Base-by-base conservation (phyloP, 495 filamentous ascomycete species). In the Umbilicaria muhlenbergii region DNA sequence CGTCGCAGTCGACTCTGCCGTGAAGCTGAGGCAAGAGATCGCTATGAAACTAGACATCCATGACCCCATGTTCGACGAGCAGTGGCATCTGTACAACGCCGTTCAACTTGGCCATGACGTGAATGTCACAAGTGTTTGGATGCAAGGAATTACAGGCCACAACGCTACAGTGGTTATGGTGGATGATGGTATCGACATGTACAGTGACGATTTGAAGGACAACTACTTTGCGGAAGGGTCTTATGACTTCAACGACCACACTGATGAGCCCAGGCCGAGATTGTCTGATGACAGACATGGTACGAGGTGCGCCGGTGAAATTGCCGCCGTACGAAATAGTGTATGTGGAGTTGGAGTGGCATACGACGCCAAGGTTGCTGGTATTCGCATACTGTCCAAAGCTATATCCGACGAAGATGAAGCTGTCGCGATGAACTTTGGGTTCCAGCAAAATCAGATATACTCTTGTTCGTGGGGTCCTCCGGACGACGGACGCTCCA, bases 391-490 rank as follows among this genome's bases (percentile, higher is more conserved):
- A 52, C 66, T 98, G 16, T 91, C 83, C 17, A 83, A 81, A 49
- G 60, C 81, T n/a, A 94, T 98, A 50, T 78, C 78, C 41, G 91
- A 98, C 60, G 77, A 80, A 28, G 91, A 98, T 53, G 91, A 98
- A 62, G 89, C 91, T 21, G 66, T 77, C 2, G 82, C 91, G 16
- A 78, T 98, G 71, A 94, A 92, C 64, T 94, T 86, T 60, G 85
- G 77, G 18, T 91, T 74, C 54, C 78, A 95, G 50, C 68, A 84
- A 34, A 98, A 94, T 55, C 81, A 94, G 46, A 95, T 98, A 37
- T 98, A 95, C 61, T 98, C 91, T 10, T 98, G 91, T 62, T 95
- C 89, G 0, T 98, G 91, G 91, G 91, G 91, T 0, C 91, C 91
- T 28, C 83, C 83, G 4, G 91, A 98, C 51, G 87, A 95, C 58